phyloP scores from a whole-genome alignment of 2,329 filamentous ascomycete genomes.

The Xylariaceae sp. region DNA sequence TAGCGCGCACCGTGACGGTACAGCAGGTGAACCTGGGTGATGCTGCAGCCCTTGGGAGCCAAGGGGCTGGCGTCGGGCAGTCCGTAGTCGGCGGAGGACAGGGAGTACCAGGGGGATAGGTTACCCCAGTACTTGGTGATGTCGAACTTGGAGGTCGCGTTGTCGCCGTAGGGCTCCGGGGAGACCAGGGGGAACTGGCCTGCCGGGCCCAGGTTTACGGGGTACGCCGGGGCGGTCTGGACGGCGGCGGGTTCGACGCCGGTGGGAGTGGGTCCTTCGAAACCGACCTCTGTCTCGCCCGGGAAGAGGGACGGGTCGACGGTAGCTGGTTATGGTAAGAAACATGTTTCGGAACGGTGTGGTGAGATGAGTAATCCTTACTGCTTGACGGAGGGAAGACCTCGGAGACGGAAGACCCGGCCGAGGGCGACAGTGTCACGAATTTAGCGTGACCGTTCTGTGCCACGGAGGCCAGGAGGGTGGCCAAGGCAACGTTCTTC shows the following conservation, averaged over 20 bases:
- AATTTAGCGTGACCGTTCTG: neutral
- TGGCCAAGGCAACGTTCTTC: neutral
- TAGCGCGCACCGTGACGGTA: constrained; percentile 34
- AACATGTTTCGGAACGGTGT: neutral
- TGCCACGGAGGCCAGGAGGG: neutral
- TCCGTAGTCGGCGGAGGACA: constrained; percentile 32
- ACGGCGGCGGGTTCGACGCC: constrained; percentile 29
- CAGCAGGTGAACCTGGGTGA: constrained; percentile 31
- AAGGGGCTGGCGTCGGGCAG: constrained; percentile 30
- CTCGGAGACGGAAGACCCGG: constrained; percentile 20
- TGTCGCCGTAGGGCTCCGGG: constrained; percentile 26
- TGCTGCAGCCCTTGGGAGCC: constrained; percentile 29
- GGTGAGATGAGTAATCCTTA: constrained; percentile 7
- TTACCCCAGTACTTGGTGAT: constrained; percentile 33
- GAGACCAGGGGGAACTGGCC: constrained; percentile 31
- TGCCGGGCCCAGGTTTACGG: constrained; percentile 27
- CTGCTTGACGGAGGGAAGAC: constrained; percentile 22
- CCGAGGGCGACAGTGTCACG: constrained; percentile 9
- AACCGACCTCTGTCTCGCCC: constrained; percentile 29
- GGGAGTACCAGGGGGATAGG: constrained; percentile 32
- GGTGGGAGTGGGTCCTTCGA: constrained; percentile 27
- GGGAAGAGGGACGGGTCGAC: constrained; percentile 30
- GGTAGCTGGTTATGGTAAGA: constrained; percentile 20
- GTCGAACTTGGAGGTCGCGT: constrained; percentile 25
- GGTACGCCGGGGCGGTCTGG: constrained; percentile 29